A percentile compares a stretch with the other conserved stretches of the same genome.
phyloP scores from a whole-genome alignment of 2,329 filamentous ascomycete species.

The Claviceps africana region DNA sequence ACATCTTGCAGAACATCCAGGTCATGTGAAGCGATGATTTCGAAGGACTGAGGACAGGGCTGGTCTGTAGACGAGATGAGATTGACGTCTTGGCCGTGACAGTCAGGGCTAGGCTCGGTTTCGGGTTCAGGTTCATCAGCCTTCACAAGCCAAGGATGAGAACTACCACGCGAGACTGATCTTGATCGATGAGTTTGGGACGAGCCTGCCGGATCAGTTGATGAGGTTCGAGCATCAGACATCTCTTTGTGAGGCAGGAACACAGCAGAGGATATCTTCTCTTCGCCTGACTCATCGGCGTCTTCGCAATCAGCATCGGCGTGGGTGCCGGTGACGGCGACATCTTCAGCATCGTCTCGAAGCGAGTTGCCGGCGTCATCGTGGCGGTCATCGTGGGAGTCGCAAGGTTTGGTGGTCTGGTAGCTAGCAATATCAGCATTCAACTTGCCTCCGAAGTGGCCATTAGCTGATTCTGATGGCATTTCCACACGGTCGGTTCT shows the following conservation, averaged over 20 bases:
- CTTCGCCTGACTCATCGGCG: slow-evolving; percentile 53
- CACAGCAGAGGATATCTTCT: slow-evolving; percentile 76
- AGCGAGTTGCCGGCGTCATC: slow-evolving; percentile 10
- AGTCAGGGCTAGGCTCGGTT: slow-evolving; percentile 18
- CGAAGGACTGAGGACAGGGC: slow-evolving; percentile 15
- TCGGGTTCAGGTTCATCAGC: slow-evolving; percentile 33
- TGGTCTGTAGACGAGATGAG: slow-evolving; percentile 11
- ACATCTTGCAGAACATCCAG: slow-evolving; percentile 21
- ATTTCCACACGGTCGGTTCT: slow-evolving; percentile 15
- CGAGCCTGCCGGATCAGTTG: slow-evolving; percentile 19
- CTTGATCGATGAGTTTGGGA: slow-evolving; percentile 34
- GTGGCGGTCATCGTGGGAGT: slow-evolving; percentile 10
- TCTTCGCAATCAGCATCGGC: slow-evolving; percentile 19
- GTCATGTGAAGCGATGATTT: slow-evolving; percentile 15
- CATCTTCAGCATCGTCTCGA: background rate
- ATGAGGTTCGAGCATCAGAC: slow-evolving; percentile 19
- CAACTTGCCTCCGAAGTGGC: slow-evolving; percentile 22
- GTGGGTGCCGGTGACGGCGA: background rate
- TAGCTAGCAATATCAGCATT: slow-evolving; percentile 7
- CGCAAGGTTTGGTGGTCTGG: background rate
- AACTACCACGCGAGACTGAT: slow-evolving; percentile 25
- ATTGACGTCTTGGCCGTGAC: slow-evolving; percentile 12
- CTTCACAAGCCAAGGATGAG: slow-evolving; percentile 43
- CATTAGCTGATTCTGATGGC: slow-evolving; percentile 25
- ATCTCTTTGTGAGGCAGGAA: slow-evolving; percentile 63